phyloP scores from a whole-genome alignment of 1,139 yeast species.

The Saccharomyces hybrid region DNA sequence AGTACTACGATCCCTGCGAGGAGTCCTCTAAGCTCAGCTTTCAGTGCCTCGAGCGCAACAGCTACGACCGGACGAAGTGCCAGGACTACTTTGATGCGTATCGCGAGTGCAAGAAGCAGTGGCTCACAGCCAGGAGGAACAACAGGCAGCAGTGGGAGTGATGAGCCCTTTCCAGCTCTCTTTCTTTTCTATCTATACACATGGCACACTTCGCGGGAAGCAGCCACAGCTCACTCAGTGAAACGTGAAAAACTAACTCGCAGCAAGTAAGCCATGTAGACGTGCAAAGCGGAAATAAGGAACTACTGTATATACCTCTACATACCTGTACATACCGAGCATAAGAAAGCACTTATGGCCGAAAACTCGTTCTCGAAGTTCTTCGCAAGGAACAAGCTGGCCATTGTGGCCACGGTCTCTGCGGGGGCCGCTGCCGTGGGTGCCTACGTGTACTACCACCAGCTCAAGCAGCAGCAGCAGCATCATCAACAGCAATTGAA shows the following conservation, averaged over 20 bases:
- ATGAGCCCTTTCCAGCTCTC: neutral
- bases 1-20: constrained; percentile 88
- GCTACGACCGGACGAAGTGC: constrained; percentile 71
- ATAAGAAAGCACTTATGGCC: neutral
- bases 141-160: constrained; percentile 31
- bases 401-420: constrained; percentile 42
- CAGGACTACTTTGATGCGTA: constrained; percentile 86
- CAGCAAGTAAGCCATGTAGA: neutral
- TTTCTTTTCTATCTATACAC: neutral
- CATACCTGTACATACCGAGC: neutral
- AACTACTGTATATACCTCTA: neutral
- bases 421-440: constrained; percentile 56
- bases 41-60: constrained; percentile 66
- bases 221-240: neutral
- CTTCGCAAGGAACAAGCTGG: constrained; percentile 40
- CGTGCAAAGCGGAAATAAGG: neutral
- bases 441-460: constrained; percentile 41
- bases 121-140: constrained; percentile 40
- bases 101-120: constrained; percentile 82
- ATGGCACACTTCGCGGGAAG: neutral
- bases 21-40: constrained; percentile 83
- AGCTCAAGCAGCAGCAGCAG: constrained; percentile 12
- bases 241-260: neutral
- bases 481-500: neutral
- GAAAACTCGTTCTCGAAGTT: neutral